These are phyloP conservation scores for Gossypium sturtianum DNA, from an alignment of 345 rosid species.

Conservation along the genomic window DNA sequence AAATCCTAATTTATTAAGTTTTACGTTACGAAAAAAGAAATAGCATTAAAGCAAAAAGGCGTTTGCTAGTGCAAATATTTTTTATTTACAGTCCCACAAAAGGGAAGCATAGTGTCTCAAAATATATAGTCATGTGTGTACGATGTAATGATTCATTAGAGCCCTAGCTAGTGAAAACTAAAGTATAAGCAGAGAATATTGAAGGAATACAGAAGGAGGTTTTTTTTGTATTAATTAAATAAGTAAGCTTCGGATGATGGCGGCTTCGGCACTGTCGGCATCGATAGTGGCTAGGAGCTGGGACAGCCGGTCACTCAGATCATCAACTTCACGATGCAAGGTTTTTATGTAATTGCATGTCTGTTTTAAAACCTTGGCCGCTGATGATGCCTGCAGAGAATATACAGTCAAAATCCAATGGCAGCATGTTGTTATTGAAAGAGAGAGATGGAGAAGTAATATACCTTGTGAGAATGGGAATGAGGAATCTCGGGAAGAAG, in stretches of 20 bases:
- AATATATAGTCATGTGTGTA: conserved; percentile 8
- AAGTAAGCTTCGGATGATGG: conserved; percentile 81
- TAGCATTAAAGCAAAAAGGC: too few species aligned
- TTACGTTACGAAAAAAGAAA: too few species aligned
- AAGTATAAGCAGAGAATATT: too few species aligned
- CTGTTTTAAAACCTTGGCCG: conserved; percentile 84
- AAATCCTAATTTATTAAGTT: too few species aligned
- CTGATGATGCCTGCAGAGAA: conserved; percentile 58
- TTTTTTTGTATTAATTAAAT: conserved; percentile 33
- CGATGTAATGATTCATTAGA: conserved; percentile 11
- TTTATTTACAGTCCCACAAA: conserved; percentile 22
- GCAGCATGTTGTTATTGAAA: neutral
- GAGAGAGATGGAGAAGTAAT: neutral
- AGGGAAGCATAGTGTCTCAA: neutral
- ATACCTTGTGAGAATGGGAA: conserved; percentile 77
- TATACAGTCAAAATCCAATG: neutral
- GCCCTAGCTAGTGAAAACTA: too few species aligned
- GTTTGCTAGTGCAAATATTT: conserved; percentile 35
- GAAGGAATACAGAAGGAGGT: too few species aligned
- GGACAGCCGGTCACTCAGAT: conserved; percentile 78
- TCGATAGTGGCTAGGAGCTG: conserved; percentile 79
- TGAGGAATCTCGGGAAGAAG: conserved; percentile 85
- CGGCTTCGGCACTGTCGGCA: conserved; percentile 84
- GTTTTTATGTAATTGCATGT: conserved; percentile 86
- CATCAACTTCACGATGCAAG: conserved; percentile 84